A percentile compares a stretch with the other conserved stretches of the same genome.
Conservation (phyloP, 1,284 basidiomycete genomes). For the Porodaedalea pini region DNA sequence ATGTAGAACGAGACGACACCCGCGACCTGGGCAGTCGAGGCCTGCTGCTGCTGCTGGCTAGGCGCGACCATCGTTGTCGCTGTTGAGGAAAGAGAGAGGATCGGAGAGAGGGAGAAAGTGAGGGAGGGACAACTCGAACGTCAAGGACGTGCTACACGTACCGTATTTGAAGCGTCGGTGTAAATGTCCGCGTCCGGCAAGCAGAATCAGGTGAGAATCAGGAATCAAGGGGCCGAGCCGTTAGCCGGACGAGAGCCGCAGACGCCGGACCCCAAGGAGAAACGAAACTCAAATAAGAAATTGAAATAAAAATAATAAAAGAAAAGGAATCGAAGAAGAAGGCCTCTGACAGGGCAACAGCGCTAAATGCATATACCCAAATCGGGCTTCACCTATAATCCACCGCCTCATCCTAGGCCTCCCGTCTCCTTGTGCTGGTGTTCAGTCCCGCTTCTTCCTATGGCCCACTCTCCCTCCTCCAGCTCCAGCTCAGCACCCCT, state of each 20-base stretch:
- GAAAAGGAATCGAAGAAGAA: not conserved
- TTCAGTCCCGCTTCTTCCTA: not conserved
- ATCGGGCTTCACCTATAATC: too few relatives aligned
- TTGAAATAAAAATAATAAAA: not conserved
- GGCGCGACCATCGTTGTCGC: conserved; percentile 27
- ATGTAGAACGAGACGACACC: conserved; percentile 77
- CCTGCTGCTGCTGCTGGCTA: conserved; percentile 26
- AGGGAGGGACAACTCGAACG: not conserved
- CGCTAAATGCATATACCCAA: too few relatives aligned
- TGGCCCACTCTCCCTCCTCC: conserved; percentile 8
- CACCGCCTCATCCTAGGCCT: not conserved
- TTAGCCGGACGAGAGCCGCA: not conserved
- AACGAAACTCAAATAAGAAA: not conserved
- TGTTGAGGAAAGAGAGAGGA: not conserved
- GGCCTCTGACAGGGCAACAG: too few relatives aligned
- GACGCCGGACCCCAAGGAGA: not conserved
- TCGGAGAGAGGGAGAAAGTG: not conserved
- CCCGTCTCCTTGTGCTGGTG: not conserved
- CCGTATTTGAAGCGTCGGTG: not conserved
- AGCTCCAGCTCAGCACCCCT: not conserved
- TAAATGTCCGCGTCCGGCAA: not conserved
- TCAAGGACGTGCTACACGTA: not conserved
- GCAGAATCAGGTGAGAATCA: not conserved
- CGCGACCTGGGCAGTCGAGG: conserved; percentile 49
- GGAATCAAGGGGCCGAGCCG: not conserved